A percentile compares a stretch with the other conserved stretches of the same genome.
Evolutionary conservation across 495 filamentous ascomycete genomes (phyloP).

Genomic region (Trypethelium eluteriae): DNA sequence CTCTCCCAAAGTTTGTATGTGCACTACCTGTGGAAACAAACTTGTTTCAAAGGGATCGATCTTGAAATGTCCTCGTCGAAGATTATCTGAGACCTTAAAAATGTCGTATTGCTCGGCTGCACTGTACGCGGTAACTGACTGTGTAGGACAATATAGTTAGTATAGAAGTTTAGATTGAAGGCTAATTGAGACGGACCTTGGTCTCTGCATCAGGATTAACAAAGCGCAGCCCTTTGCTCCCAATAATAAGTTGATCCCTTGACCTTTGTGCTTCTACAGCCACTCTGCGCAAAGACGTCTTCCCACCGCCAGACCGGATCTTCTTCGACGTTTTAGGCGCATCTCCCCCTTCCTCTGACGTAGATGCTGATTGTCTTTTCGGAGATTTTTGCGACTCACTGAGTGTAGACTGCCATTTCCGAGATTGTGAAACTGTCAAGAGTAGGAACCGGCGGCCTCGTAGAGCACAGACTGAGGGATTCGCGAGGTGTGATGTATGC

Average conservation of each 20-base stretch:
- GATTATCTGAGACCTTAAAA: constrained; percentile 55
- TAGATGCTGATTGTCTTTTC: background rate
- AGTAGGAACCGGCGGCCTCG: background rate
- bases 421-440: background rate
- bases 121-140: constrained; percentile 72
- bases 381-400: background rate
- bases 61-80: constrained; percentile 62
- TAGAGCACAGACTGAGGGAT: background rate
- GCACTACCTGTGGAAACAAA: constrained; percentile 59
- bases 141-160: background rate
- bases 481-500: background rate
- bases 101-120: constrained; percentile 84
- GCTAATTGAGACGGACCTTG: constrained; percentile 24
- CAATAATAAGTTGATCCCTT: constrained; percentile 27
- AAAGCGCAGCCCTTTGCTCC: constrained; percentile 31
- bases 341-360: constrained; percentile 6
- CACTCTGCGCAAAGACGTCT: constrained; percentile 33
- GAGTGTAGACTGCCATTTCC: background rate
- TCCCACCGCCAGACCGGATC: constrained; percentile 15
- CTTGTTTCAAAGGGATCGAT: constrained; percentile 54
- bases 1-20: constrained; percentile 52
- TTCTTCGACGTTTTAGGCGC: constrained; percentile 14
- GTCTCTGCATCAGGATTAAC: constrained; percentile 37
- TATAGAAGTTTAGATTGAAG: background rate
- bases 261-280: constrained; percentile 37